Evolutionary conservation across 2,329 filamentous ascomycete genomes (phyloP), one percentile per base, ranked within the genome.

Genomic region (Sporothrix sp.): DNA sequence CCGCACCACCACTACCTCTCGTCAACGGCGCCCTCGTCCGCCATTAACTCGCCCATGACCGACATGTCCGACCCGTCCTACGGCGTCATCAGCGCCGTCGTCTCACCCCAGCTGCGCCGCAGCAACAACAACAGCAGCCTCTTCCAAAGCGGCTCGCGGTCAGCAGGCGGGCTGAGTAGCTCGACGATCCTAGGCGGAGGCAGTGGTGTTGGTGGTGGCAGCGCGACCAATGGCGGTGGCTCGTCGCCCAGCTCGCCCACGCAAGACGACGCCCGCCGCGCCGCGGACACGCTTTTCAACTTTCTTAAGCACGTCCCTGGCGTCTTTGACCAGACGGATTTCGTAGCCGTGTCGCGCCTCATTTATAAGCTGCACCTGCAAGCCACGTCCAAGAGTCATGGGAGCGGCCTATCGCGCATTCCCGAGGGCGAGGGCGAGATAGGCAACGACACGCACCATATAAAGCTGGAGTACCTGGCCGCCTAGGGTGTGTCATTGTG

Each of bases 361-460:
- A 91, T 90, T 64, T 85, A 95, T n/a, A 94, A 91, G 66, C 74
- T 95, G 27, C 81, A 85, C 54, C 71, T 94, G 32, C 79, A 85
- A 50, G 35, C 50, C n/a, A 35, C 48, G 30, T 33, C n/a, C 33
- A 49, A 44, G 35, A 21, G 20, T 14, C 62, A 66, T 23, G 64
- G 39, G 3, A 11, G 30, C 14, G n/a, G n/a, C n/a, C 65, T 2
- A 67, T 76, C 47, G 73, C 73, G 73, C 0, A 30, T 79, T 79
- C 48, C 75, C 75, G 76, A 79, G 58, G 74, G 75, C n/a, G 76
- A 79, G 48, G n/a, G 66, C 4, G 76, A 79, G 62, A 69, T 74
- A 63, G 58, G 63, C 16, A 68, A n/a, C n/a, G n/a, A n/a, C n/a
- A n/a, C n/a, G n/a, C n/a, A n/a, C n/a, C n/a, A n/a, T n/a, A n/a